Conservation (phyloP, 202 grass and related monocot species). For the Zizania palustris region DNA sequence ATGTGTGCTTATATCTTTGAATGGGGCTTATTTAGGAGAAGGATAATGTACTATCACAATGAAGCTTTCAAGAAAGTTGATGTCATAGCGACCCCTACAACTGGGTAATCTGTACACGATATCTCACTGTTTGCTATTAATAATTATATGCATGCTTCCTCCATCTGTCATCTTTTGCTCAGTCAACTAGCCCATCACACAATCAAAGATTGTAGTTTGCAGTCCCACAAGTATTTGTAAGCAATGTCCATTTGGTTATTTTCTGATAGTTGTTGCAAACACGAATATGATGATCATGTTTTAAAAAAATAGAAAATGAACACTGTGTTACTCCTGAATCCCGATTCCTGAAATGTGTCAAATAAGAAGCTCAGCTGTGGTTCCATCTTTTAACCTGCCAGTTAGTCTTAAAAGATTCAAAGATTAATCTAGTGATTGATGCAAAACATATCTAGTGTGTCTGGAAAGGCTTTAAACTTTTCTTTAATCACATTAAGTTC, state of each 20-base stretch:
- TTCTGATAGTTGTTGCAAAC: not conserved
- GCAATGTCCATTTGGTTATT: not conserved
- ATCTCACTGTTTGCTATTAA: not conserved
- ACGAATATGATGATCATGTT: not conserved
- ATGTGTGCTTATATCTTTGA: constrained; percentile 20
- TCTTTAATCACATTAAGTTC: not conserved
- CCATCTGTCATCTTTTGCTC: not conserved
- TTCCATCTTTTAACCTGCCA: not conserved
- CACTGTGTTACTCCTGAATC: not conserved
- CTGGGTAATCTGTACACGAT: constrained; percentile 54
- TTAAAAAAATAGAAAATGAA: constrained; percentile 13
- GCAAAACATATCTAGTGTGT: not conserved
- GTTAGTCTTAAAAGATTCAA: not conserved
- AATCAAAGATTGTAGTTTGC: not conserved
- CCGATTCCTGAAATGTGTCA: not conserved
- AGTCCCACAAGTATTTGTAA: not conserved
- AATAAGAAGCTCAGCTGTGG: not conserved
- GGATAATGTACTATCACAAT: constrained; percentile 95
- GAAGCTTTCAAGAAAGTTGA: constrained; percentile 98
- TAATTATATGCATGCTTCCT: constrained; percentile 18
- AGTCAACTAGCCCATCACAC: not conserved
- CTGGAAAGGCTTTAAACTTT: not conserved
- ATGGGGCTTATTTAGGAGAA: constrained; percentile 65
- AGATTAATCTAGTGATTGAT: not conserved
- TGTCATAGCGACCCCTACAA: constrained; percentile 93